Evolutionary conservation across 345 rosid species (phyloP).

Genomic region (Lumnitzera racemosa): DNA sequence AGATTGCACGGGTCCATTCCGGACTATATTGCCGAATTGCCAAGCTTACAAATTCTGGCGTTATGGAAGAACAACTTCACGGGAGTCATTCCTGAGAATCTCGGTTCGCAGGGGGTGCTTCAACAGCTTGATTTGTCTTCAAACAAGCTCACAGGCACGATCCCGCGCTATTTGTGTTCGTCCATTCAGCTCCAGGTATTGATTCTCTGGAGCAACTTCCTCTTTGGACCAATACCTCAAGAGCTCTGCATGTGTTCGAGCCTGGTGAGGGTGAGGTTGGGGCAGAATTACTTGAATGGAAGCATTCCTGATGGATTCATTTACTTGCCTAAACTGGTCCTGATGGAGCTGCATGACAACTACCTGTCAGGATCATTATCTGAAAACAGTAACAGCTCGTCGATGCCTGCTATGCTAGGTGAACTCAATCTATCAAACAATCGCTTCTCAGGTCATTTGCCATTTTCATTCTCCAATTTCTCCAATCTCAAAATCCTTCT

Average conservation of each 20-base stretch:
- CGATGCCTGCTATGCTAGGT: conserved; percentile 29
- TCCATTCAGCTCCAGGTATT: conserved; percentile 35
- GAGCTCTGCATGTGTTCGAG: conserved; percentile 43
- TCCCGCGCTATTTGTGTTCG: conserved; percentile 42
- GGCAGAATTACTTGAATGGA: conserved; percentile 60
- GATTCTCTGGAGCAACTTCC: conserved; percentile 47
- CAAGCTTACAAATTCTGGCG: conserved; percentile 35
- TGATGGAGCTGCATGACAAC: conserved; percentile 57
- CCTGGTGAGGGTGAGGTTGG: conserved; percentile 47
- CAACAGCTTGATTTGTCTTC: conserved; percentile 51
- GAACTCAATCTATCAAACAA: conserved; percentile 57
- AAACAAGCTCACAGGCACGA: conserved; percentile 61
- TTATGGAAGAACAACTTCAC: conserved; percentile 71
- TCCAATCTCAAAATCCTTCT: conserved; percentile 44
- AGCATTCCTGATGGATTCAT: conserved; percentile 49
- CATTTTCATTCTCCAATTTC: conserved; percentile 44
- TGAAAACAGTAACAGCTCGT: conserved; percentile 21
- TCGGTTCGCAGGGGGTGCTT: conserved; percentile 49
- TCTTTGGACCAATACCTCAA: conserved; percentile 57
- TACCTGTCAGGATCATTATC: conserved; percentile 41
- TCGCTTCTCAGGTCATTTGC: conserved; percentile 41
- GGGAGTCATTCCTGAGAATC: conserved; percentile 46
- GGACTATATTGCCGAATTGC: conserved; percentile 36
- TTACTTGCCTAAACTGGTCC: conserved; percentile 51
- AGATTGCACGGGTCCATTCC: conserved; percentile 60